Conservation (phyloP, 1,284 basidiomycete genomes). For the Moniliophthora roreri region DNA sequence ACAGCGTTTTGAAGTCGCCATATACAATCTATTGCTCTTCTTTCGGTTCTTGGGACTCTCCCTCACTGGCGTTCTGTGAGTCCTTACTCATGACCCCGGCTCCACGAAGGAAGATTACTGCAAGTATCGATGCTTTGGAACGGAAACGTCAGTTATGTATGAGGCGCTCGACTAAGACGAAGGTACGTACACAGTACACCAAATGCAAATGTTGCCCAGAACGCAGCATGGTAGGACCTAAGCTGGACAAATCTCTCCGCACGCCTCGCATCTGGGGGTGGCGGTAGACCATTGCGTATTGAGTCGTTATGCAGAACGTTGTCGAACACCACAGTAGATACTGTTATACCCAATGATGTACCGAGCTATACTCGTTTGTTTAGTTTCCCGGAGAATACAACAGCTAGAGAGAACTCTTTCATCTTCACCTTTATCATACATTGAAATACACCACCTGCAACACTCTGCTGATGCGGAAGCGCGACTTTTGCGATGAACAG, state of each 20-base stretch:
- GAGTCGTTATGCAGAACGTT: not conserved
- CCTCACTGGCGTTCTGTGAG: too few relatives aligned
- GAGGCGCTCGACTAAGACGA: not conserved
- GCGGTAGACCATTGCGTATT: not conserved
- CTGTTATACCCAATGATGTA: slow-evolving; percentile 12
- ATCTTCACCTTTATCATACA: slow-evolving; percentile 51
- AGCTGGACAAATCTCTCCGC: not conserved
- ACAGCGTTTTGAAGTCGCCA: too few relatives aligned
- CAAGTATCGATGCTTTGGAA: slow-evolving; percentile 46
- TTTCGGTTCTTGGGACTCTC: too few relatives aligned
- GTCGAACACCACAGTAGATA: slow-evolving; percentile 14
- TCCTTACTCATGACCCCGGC: slow-evolving; percentile 43
- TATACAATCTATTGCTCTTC: too few relatives aligned
- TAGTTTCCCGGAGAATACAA: too few relatives aligned
- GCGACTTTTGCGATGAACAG: slow-evolving; percentile 63
- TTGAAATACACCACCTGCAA: slow-evolving; percentile 63
- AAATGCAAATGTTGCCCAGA: slow-evolving; percentile 17
- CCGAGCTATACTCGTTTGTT: too few relatives aligned
- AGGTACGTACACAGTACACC: slow-evolving; percentile 9
- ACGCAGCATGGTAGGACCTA: slow-evolving; percentile 13
- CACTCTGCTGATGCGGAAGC: slow-evolving; percentile 59
- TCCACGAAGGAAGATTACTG: slow-evolving; percentile 51
- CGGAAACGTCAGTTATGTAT: not conserved
- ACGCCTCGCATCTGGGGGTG: not conserved
- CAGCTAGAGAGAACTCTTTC: too few relatives aligned